A percentile compares a stretch with the other conserved stretches of the same genome.
Conservation (phyloP, 768 basidiomycete species). For the Suillus subalutaceus region DNA sequence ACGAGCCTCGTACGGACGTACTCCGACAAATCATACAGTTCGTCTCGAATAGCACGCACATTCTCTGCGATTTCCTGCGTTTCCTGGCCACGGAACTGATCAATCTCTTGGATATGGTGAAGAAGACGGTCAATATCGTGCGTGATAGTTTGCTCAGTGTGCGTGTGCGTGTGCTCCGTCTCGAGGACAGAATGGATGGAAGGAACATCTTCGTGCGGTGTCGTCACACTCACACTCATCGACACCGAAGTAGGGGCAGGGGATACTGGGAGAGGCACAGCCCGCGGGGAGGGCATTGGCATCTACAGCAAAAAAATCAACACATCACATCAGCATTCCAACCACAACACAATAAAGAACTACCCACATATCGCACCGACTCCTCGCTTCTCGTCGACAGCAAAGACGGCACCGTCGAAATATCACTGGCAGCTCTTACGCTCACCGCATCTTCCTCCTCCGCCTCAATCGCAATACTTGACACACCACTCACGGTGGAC, state of each 20-base stretch:
- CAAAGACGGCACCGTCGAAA: constrained; percentile 60
- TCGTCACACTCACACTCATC: constrained; percentile 51
- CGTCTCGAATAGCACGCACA: constrained; percentile 69
- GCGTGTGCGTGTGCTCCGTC: constrained; percentile 44
- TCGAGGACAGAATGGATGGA: constrained; percentile 50
- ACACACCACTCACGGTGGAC: constrained; percentile 41
- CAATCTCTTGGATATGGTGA: constrained; percentile 63
- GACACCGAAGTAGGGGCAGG: constrained; percentile 43
- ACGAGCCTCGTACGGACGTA: constrained; percentile 48
- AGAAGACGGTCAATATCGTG: constrained; percentile 56
- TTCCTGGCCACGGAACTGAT: constrained; percentile 64
- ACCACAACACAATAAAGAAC: neutral
- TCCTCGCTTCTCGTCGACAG: constrained; percentile 45
- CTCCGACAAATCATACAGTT: constrained; percentile 64
- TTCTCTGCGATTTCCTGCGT: constrained; percentile 65
- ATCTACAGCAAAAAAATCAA: constrained; percentile 31
- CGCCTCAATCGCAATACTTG: constrained; percentile 45
- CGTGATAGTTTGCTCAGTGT: constrained; percentile 47
- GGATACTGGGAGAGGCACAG: constrained; percentile 32
- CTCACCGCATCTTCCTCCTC: constrained; percentile 36
- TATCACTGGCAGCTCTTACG: constrained; percentile 28
- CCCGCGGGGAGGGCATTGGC: constrained; percentile 29
- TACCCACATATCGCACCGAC: constrained; percentile 40
- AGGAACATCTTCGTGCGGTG: constrained; percentile 49
- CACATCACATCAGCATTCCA: constrained; percentile 10